Evolutionary conservation across 306 rosid species (phyloP), one percentile per base, ranked within the genome.

Genomic region (Dalbergia cultrata): DNA sequence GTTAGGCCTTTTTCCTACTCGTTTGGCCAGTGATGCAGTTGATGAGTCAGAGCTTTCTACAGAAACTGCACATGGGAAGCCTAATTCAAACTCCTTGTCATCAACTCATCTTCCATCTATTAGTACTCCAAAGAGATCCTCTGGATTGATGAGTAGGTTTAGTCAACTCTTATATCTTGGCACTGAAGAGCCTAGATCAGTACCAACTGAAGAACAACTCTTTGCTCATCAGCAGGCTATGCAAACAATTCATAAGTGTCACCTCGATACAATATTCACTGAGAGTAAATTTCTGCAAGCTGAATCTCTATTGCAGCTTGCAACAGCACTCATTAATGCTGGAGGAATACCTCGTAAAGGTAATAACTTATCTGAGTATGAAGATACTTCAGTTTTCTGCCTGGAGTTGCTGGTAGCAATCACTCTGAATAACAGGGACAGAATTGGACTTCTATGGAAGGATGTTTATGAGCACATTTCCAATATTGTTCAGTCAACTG

Each of bases 251-350:
- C 92, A 86, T 13, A 88, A 89, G 84, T 93, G 97, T 81, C 93
- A 89, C 72, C 86, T 91, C 82, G 97, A 93, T 77, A 85, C 88
- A 81, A 86, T 93, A 85, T 90, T 93, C 79, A 85, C 90, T 0
- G 98, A 93, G 87, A 91, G 98, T 68, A 91, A 91, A 85, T 93
- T 93, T 92, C 85, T 93, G 80, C 97, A 91, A 75, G 95, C 98
- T 50, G 97, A 91, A 82, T 93, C 98, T 82, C 81, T 93, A 61
- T 74, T 86, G 82, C 92, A 89, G 88, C 93, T 93, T 47, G 92
- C 92, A 72, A 82, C 82, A 57, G 92, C 97, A 63, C 92, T 93
- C 45, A 89, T 91, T 54, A 87, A 86, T 90, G 92, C 95, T 18
- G 89, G 95, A 31, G 89, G 89, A 22, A 85, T 85, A 69, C 91